These are phyloP conservation scores for Wickerhamiella kazuoi DNA, from an alignment of 805 yeast genomes.

Conservation along the genomic window DNA sequence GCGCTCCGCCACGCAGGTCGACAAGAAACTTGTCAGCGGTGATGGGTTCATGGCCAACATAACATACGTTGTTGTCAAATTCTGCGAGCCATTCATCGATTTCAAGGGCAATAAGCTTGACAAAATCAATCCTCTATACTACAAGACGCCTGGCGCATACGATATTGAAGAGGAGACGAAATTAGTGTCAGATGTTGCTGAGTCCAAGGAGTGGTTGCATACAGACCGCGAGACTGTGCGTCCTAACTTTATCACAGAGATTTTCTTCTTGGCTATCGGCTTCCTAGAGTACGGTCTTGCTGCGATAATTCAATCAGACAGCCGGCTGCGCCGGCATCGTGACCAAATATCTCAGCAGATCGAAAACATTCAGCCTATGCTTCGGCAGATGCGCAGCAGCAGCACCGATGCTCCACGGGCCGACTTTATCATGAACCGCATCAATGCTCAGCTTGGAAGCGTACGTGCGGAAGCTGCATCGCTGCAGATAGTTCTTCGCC, in stretches of 20 bases:
- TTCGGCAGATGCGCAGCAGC: slow-evolving; percentile 16
- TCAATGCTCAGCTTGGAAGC: slow-evolving; percentile 27
- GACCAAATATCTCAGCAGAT: slow-evolving; percentile 13
- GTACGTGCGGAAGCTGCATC: slow-evolving; percentile 35
- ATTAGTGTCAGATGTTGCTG: slow-evolving; percentile 55
- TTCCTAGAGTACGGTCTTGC: slow-evolving; percentile 81
- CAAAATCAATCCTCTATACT: slow-evolving; percentile 59
- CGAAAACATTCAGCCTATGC: slow-evolving; percentile 5
- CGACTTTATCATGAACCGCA: slow-evolving; percentile 21
- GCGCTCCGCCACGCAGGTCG: slow-evolving; percentile 65
- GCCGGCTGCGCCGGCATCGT: slow-evolving; percentile 33
- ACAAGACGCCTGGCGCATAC: slow-evolving; percentile 34
- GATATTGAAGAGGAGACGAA: slow-evolving; percentile 71
- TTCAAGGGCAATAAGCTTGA: slow-evolving; percentile 47
- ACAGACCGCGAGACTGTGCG: slow-evolving; percentile 20
- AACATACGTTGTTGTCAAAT: slow-evolving; percentile 42
- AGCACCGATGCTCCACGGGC: not conserved
- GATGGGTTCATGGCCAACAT: slow-evolving; percentile 75
- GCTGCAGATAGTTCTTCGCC: slow-evolving; percentile 42
- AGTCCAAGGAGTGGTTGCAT: slow-evolving; percentile 42
- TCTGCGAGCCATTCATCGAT: slow-evolving; percentile 74
- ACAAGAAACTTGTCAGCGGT: slow-evolving; percentile 44
- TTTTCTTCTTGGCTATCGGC: slow-evolving; percentile 63
- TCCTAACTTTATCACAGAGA: slow-evolving; percentile 76
- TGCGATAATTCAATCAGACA: slow-evolving; percentile 45